Base-by-base conservation (phyloP, 129 eudicot species). In the Heracleum sosnowskyi region DNA sequence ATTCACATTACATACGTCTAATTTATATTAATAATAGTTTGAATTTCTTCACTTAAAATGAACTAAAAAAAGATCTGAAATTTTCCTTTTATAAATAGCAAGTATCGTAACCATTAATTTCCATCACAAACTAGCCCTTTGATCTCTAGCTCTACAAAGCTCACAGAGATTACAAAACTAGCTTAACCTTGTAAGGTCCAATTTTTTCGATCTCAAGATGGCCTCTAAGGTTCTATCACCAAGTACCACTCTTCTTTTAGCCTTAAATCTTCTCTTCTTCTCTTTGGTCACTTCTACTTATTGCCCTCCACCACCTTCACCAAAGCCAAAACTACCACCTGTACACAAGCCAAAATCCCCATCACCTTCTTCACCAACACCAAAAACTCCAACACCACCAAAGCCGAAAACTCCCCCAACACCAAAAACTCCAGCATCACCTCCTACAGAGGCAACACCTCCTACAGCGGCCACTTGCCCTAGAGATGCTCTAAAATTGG, bases 81-180 rank as follows among this genome's bases (percentile, higher is more conserved):
- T 9, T 72, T 72, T 11, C 16, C 51, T 39, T n/a, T 51, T 72
- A 72, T 72, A 72, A 73, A 73, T 22, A 28, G 44, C 76, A 41
- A 39, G 55, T 34, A 73, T 26, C 41, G 17, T 31, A 24, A 4
- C 36, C 46, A 11, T 40, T 41, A 28, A 40, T 60, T 60, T 60
- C 1, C 68, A 60, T n/a, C 33, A n/a, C 34, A 60, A 60, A 60
- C 68, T 11, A n/a, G 64, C 64, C 13, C 64, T 24, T 55, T 3
- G n/a, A n/a, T 55, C 64, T 55, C 24, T 53, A 22, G 26, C 62
- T 53, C 60, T 24, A 24, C 26, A 53, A 53, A 53, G 63, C 63
- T 53, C 64, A 24, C 24, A 55, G 31, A 24, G 64, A 72, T 72
- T 26, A 39, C 76, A 71, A 77, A 77, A 35, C 84, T 77, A 80